Evolutionary conservation across 306 rosid genomes (phyloP).

Genomic region (Prunus salicina): DNA sequence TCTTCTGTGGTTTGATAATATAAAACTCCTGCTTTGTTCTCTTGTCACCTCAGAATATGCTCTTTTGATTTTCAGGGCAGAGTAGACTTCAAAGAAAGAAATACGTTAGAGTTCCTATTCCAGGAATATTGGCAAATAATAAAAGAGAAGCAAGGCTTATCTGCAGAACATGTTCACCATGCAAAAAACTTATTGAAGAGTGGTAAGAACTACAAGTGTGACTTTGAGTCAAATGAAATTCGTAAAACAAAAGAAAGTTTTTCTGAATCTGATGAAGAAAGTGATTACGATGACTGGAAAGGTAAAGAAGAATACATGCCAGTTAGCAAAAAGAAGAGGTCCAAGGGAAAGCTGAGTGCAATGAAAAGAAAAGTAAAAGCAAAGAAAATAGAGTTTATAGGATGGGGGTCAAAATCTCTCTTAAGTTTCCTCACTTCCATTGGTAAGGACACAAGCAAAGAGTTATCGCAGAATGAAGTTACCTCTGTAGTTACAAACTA

Average conservation of each 20-base stretch:
- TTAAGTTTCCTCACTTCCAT: slow-evolving; percentile 51
- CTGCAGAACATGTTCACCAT: slow-evolving; percentile 23
- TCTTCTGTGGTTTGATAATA: slow-evolving; percentile 9
- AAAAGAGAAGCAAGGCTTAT: slow-evolving; percentile 54
- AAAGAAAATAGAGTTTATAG: slow-evolving; percentile 52
- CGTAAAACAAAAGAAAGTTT: slow-evolving; percentile 28
- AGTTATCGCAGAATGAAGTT: slow-evolving; percentile 60
- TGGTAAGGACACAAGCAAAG: slow-evolving; percentile 40
- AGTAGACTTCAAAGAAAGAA: slow-evolving; percentile 53
- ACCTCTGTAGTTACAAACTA: slow-evolving; percentile 48
- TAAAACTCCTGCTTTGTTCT: background rate
- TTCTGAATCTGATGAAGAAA: slow-evolving; percentile 44
- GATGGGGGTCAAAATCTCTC: slow-evolving; percentile 70
- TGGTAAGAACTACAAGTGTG: slow-evolving; percentile 27
- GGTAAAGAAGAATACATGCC: slow-evolving; percentile 26
- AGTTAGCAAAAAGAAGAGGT: slow-evolving; percentile 30
- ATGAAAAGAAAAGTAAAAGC: slow-evolving; percentile 34
- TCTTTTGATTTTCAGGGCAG: slow-evolving; percentile 36
- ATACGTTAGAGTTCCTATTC: slow-evolving; percentile 53
- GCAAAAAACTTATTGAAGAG: slow-evolving; percentile 42
- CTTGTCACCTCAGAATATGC: slow-evolving; percentile 17
- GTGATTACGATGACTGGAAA: slow-evolving; percentile 51
- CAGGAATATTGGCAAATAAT: slow-evolving; percentile 49
- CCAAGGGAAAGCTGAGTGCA: slow-evolving; percentile 18
- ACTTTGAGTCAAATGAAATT: slow-evolving; percentile 30